Evolutionary conservation across 1,284 basidiomycete species (phyloP), one percentile per base, ranked within the genome.

Genomic region (Clitocybe nebularis): DNA sequence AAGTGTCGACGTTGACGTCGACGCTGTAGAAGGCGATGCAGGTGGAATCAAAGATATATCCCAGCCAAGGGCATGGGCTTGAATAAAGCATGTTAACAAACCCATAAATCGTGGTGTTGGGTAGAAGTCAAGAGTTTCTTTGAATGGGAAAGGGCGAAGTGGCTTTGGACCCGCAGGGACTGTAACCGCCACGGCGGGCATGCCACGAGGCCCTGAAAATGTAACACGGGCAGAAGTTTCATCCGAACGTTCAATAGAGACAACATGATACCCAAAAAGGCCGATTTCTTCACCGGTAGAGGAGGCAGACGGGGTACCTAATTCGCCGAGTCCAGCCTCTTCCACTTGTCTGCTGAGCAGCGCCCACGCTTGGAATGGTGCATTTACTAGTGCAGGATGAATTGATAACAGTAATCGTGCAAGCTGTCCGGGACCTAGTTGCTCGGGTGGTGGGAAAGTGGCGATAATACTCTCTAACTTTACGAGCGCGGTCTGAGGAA

Each of bases 281-380:
- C 79, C 79, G 3, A 66, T 59, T 4, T 59, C 52, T 37, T 77
- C 72, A 1, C 66, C 56, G 4, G 58, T 54, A 9, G 66, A 66
- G 5, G 52, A 45, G 39, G 67, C 62, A 2, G 66, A 67, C 0
- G 77, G 74, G 50, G 66, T 73, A 0, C 73, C 76, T 0, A 84
- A 64, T 23, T 69, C 61, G 3, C 77, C 77, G 0, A 82, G 57
- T 0, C 74, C 78, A 10, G 62, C 66, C 39, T 80, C 75, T 43
- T 75, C 68, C 3, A 68, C 68, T 44, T 79, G 77, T 23, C 69
- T 62, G 36, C 72, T 71, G 11, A 84, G 71, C 47, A 79, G 62
- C 2, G 74, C 77, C 80, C 79, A 84, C 8, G 74, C 76, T 34
- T 76, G 68, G 52, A 77, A 74, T 3, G 77, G 69, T 4, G 77